Base-by-base conservation (phyloP, 192 early-diverging fungal species). In the Fimicolochytrium jonesii region DNA sequence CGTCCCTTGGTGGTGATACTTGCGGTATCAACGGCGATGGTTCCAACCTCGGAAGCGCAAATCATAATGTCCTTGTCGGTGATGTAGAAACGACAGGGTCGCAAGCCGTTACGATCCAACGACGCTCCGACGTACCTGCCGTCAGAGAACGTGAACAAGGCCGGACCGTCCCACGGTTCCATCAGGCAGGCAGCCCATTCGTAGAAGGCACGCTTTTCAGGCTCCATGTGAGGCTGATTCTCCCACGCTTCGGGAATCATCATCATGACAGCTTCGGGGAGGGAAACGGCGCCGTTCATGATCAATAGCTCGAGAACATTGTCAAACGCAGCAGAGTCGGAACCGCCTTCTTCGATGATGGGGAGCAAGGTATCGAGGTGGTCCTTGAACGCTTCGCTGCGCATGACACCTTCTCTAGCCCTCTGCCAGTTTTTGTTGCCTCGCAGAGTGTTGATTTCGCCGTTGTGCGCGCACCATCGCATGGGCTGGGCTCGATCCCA, bases 371-470 rank as follows among this genome's bases (percentile, higher is more conserved):
- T 67, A 39, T 93, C 85, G 7, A 98, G 74, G 41, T 91, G 87
- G 4, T 70, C 50, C 54, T 84, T 87, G 72, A 95, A 94, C 32
- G 81, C 80, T 35, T 78, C 83, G n/a, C 90, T 91, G 64, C 81
- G 74, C 81, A 98, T 88, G 57, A 93, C 86, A 55, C 96, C 94
- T 70, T 98, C 94, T 46, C 96, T 90, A 48, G 96, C 90, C 41
- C 94, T 86, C 96, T 97, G 97, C 96, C 96, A 98, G 83, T 97
- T 98, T 76, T 96, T 96, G 85, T 98, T 98, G 37, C 96, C 96
- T 54, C 92, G 87, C 43, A 98, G 82, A 31, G 96, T 98, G 76
- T 98, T 98, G 72, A 98, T 98, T 73, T 98, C 96, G 78, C 94
- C 96, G 72, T 98, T 98, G 83, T 98, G 96, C 44, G 94, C 96